Evolutionary conservation across 2,329 filamentous ascomycete species (phyloP), one percentile per base, ranked within the genome.

Genomic region (Metarhizium guizhouense): DNA sequence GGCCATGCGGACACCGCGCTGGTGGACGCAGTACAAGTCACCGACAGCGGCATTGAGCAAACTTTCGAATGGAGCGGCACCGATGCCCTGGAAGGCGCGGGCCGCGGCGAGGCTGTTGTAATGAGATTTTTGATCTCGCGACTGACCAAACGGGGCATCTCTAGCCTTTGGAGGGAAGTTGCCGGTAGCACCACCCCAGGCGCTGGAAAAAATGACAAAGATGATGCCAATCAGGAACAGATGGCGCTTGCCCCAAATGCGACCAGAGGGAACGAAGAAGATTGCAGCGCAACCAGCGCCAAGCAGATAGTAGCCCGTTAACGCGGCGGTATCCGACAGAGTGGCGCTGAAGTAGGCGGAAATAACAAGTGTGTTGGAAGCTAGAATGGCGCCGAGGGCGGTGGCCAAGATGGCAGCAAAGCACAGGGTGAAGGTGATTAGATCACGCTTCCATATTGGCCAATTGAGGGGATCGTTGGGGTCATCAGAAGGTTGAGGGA

Each of bases 191-290:
- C 89, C 89, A 29, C 83, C 91, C 92, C 92, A 96, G 6, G 81
- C 82, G 61, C 85, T 88, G 56, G 86, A 87, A 47, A 80, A 75
- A 47, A 95, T 80, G 63, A 95, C 78, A 56, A 95, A 78, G 51
- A 88, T 60, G 49, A 86, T 85, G 7, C 90, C 91, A 2, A 95
- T 63, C 30, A 96, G 72, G 68, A 95, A 96, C 16, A 91, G 74
- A 74, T 96, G 93, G 45, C 92, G 81, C 72, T 96, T 96, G 43
- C 93, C 93, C 88, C 90, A 96, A 60, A 96, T 86, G 56, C 92
- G 83, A 20, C 89, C 90, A 1, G 87, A 89, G 0, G 93, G 89
- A 3, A 96, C 91, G 70, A 92, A 92, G 60, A 96, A 78, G 68
- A 94, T 83, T 52, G 89, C 91, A 1, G 87, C 87, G 14, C 90